Conservation (phyloP, 2,329 filamentous ascomycete genomes). For the Malbranchea zuffiana region DNA sequence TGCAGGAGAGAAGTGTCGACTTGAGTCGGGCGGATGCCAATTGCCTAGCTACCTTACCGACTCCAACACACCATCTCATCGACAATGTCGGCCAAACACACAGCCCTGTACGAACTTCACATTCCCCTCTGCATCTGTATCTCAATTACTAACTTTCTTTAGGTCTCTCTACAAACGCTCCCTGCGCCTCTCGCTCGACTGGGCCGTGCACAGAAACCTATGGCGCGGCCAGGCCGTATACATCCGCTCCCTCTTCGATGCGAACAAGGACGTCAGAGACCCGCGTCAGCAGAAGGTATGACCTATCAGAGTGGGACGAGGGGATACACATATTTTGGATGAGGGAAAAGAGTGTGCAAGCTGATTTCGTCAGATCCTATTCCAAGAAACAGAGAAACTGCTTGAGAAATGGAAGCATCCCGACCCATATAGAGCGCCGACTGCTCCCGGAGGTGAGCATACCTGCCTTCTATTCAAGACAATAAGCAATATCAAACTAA, state of each 20-base stretch:
- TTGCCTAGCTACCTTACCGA: no score
- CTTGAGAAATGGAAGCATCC: slow-evolving; percentile 95
- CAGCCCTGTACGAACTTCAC: slow-evolving; percentile 29
- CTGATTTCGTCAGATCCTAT: slow-evolving; percentile 71
- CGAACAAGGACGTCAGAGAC: slow-evolving; percentile 74
- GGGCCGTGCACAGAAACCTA: slow-evolving; percentile 81
- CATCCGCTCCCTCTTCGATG: slow-evolving; percentile 89
- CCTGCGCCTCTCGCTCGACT: slow-evolving; percentile 86
- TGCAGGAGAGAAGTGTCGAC: no score
- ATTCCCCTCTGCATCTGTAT: background rate
- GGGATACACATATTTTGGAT: slow-evolving; percentile 1
- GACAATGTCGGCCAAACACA: slow-evolving; percentile 18
- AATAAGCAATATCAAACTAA: slow-evolving; percentile 18
- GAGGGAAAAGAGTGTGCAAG: background rate
- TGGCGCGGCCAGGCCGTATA: slow-evolving; percentile 96
- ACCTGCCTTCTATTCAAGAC: no score
- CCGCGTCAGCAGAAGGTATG: slow-evolving; percentile 75
- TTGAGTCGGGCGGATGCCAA: no score
- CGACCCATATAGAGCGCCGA: slow-evolving; percentile 80
- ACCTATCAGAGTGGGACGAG: no score
- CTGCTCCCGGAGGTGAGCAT: slow-evolving; percentile 74
- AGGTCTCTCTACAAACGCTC: slow-evolving; percentile 79
- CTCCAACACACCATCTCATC: no score
- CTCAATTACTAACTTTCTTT: slow-evolving; percentile 10
- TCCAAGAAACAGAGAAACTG: slow-evolving; percentile 78